Evolutionary conservation across 2,329 filamentous ascomycete genomes (phyloP).

Genomic region (Exophiala dermatitidis): DNA sequence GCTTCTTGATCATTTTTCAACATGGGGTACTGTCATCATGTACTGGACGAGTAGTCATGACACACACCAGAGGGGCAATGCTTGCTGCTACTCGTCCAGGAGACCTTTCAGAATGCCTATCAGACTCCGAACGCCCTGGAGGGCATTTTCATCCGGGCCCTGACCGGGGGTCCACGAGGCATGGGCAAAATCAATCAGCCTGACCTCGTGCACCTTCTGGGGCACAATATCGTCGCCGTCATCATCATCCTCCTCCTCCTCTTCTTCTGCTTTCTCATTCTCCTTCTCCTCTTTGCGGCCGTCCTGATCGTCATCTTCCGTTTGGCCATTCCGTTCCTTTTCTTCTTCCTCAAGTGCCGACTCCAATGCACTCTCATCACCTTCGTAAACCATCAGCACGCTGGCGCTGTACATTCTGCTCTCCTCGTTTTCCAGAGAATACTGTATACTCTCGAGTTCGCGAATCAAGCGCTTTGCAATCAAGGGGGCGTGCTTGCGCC

Average conservation of each 20-base stretch:
- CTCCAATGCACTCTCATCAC: constrained; percentile 51
- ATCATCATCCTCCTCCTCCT: constrained; percentile 46
- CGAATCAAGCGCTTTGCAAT: constrained; percentile 37
- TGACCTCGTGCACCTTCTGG: constrained; percentile 68
- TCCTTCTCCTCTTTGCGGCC: background rate
- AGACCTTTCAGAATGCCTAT: constrained; percentile 60
- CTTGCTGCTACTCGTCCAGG: background rate
- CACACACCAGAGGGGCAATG: background rate
- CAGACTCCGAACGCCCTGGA: constrained; percentile 67
- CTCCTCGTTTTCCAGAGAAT: constrained; percentile 49
- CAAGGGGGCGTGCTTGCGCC: constrained; percentile 39
- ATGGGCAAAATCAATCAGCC: constrained; percentile 96
- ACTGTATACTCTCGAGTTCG: constrained; percentile 40
- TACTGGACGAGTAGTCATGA: too few relatives aligned
- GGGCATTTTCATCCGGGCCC: constrained; percentile 77
- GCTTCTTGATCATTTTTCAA: too few relatives aligned
- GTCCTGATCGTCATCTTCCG: constrained; percentile 9
- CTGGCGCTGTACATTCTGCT: constrained; percentile 62
- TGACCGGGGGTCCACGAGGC: constrained; percentile 73
- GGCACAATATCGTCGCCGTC: constrained; percentile 47
- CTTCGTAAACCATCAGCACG: constrained; percentile 60
- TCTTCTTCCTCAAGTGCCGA: constrained; percentile 31
- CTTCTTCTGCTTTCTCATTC: constrained; percentile 25
- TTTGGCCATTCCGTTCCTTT: constrained; percentile 34
- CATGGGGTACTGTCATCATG: too few relatives aligned